Base-by-base conservation (phyloP, 768 basidiomycete species). In the Lepiota subincarnata region DNA sequence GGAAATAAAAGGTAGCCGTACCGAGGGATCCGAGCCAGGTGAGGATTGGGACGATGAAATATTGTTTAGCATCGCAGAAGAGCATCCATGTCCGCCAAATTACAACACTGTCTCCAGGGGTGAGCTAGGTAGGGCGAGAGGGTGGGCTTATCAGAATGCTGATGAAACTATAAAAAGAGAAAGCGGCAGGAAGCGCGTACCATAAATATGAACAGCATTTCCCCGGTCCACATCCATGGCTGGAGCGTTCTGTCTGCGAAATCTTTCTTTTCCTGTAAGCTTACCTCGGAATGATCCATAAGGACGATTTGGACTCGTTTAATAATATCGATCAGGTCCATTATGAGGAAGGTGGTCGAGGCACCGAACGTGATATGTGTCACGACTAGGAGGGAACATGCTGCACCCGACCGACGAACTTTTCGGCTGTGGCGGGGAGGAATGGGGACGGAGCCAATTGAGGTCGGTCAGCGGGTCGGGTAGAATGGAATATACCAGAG, bases 141-240 rank as follows among this genome's bases (percentile, higher is more conserved):
- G n/a, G n/a, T n/a, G n/a, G n/a, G n/a, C n/a, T 22, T 8, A 28
- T 34, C 12, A 41, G 39, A 19, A 31, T 13, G 35, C 39, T 13
- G 20, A 46, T 46, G 28, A 16, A 6, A 6, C 5, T 5, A 7
- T 14, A 6, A 16, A 8, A 46, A 2, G 5, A 46, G 4, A 31
- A n/a, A n/a, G n/a, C 11, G 31, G 22, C 22, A 6, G 0, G 11
- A 10, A 12, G 14, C 14, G 18, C 24, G n/a, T 51, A 64, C 67
- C 65, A 66, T 62, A 50, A 66, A 66, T 40, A 68, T 57, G 50
- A 68, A 68, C 11, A 68, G 37, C 59, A 68, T 68, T 47, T 66
- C 60, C 22, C 64, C 66, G 11, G 67, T 63, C 67, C 67, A 68
- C 20, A 60, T 58, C 24, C 63, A 55, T 44, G 48, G 55, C 28